Evolutionary conservation across 1,284 basidiomycete genomes (phyloP).

Genomic region (Erythrobasidium hasegawianum): DNA sequence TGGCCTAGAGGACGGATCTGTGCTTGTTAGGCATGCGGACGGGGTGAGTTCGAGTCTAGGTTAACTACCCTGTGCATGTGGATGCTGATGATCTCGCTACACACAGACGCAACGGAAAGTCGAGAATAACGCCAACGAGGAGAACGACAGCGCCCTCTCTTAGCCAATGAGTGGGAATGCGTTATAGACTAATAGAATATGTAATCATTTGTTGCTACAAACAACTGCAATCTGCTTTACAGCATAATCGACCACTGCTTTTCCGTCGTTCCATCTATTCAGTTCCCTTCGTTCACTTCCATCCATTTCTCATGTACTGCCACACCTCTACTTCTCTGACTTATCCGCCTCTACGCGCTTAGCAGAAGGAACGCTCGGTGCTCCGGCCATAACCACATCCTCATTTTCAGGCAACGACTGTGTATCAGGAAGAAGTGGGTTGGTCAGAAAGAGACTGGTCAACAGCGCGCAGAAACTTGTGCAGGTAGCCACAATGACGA

Average conservation of each 20-base stretch:
- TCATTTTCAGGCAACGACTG: conserved; percentile 42
- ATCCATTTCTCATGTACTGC: too few species aligned
- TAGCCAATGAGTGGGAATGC: too few species aligned
- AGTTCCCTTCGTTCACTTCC: too few species aligned
- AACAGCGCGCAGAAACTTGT: conserved; percentile 43
- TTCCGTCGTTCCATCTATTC: too few species aligned
- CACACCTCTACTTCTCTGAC: too few species aligned
- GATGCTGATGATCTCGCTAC: neutral
- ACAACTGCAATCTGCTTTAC: too few species aligned
- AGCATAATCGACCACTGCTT: too few species aligned
- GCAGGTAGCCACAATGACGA: conserved; percentile 47
- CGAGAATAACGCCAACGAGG: conserved; percentile 10
- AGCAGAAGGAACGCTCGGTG: too few species aligned
- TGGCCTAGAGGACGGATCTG: conserved; percentile 54
- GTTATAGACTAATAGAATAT: neutral
- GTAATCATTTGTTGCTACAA: neutral
- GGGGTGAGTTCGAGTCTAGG: conserved; percentile 11
- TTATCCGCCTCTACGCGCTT: too few species aligned
- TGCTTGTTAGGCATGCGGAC: conserved; percentile 18
- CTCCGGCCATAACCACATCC: too few species aligned
- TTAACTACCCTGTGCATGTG: neutral
- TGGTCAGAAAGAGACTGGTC: conserved; percentile 41
- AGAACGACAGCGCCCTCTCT: conserved; percentile 3
- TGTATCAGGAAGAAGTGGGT: conserved; percentile 45
- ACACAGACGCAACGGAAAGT: conserved; percentile 14